Percentiles rank a stretch among this genome's conserved stretches.
Conservation (phyloP, 768 basidiomycete species). For the Tulasnella sp. region DNA sequence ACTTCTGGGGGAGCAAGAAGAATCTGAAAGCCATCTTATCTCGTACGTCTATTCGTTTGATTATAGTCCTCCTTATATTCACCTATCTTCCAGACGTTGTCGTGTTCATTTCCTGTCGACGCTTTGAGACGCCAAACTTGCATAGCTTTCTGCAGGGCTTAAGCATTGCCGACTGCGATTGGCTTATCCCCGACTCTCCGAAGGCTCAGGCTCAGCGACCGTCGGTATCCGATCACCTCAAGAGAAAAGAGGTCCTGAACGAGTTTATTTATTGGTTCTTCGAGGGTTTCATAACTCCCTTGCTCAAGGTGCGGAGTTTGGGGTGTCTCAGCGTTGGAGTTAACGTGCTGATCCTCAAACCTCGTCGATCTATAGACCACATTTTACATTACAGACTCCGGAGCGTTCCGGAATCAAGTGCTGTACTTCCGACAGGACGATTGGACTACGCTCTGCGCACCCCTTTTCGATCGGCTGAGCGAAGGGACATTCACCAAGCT, state of each 20-base stretch:
- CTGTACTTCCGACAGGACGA: conserved; percentile 94
- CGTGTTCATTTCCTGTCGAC: conserved; percentile 65
- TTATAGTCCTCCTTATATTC: not conserved
- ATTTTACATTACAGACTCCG: conserved; percentile 92
- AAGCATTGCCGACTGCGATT: conserved; percentile 67
- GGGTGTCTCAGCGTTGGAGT: not conserved
- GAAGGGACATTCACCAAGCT: conserved; percentile 66
- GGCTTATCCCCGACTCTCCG: conserved; percentile 46
- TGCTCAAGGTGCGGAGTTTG: conserved; percentile 60
- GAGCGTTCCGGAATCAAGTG: conserved; percentile 73
- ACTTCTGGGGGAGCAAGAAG: conserved; percentile 68
- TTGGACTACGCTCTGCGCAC: conserved; percentile 79
- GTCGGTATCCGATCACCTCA: conserved; percentile 62
- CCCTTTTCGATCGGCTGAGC: conserved; percentile 72
- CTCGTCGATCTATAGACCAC: conserved; percentile 59
- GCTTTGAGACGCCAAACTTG: conserved; percentile 75
- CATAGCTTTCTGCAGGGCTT: conserved; percentile 76
- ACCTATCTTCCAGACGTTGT: conserved; percentile 54
- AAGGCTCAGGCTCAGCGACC: conserved; percentile 36
- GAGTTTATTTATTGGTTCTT: conserved; percentile 96
- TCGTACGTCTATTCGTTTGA: conserved; percentile 42
- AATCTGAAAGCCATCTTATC: conserved; percentile 60
- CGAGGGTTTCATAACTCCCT: conserved; percentile 71
- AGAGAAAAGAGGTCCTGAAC: conserved; percentile 73
- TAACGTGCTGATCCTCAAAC: not conserved